Evolutionary conservation across 352 stramenopile species (phyloP).

Genomic region (Phytophthora pseudosyringae): DNA sequence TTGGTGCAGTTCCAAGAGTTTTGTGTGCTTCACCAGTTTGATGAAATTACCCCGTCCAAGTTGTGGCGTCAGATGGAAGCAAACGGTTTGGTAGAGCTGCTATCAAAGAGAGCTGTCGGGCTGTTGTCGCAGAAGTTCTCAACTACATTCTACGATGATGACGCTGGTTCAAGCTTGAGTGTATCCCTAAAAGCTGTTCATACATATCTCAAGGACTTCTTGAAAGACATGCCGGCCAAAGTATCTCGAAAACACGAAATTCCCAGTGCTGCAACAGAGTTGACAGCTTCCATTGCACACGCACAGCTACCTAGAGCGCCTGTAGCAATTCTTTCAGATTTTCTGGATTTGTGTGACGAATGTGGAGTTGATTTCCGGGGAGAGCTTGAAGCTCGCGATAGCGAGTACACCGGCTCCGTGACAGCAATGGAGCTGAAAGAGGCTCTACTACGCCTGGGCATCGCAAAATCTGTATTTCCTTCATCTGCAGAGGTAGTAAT

Average conservation of each 20-base stretch:
- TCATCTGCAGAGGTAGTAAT: constrained; percentile 45
- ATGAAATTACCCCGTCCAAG: constrained; percentile 31
- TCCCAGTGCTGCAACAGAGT: background rate
- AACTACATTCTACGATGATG: constrained; percentile 8
- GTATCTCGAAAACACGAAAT: background rate
- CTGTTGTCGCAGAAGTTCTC: constrained; percentile 56
- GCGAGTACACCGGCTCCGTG: constrained; percentile 48
- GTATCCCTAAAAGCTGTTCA: constrained; percentile 47
- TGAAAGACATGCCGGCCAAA: background rate
- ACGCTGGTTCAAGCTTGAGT: constrained; percentile 5
- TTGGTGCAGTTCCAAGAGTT: constrained; percentile 55
- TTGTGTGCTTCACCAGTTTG: constrained; percentile 57
- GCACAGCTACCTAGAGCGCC: constrained; percentile 5
- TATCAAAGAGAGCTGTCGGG: constrained; percentile 45
- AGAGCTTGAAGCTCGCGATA: constrained; percentile 61
- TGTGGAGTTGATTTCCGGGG: constrained; percentile 53
- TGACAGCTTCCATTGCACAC: background rate
- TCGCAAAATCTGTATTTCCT: constrained; percentile 31
- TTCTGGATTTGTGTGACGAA: constrained; percentile 45
- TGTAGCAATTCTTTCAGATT: constrained; percentile 19
- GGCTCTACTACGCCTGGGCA: constrained; percentile 45
- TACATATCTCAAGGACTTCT: constrained; percentile 29
- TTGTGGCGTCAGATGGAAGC: constrained; percentile 61
- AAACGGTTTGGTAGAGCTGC: constrained; percentile 47
- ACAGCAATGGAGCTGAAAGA: constrained; percentile 63